phyloP scores from a whole-genome alignment of 805 yeast genomes.

The Saturnispora galanensis region DNA sequence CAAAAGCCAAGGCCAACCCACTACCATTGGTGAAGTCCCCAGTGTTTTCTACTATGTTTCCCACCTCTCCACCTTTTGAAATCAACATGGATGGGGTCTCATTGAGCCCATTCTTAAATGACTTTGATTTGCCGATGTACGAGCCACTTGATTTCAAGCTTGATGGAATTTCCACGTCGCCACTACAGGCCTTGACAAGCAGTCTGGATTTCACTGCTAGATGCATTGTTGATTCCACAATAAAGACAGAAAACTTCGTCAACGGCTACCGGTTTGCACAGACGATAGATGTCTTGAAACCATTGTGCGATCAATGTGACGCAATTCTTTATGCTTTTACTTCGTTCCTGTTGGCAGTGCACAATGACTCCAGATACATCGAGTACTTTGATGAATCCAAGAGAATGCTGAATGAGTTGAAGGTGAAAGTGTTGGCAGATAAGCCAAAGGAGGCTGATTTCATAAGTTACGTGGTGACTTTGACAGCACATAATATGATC shows the following conservation, averaged over 20 bases:
- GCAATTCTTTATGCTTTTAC: slow-evolving; percentile 13
- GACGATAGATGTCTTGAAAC: slow-evolving; percentile 8
- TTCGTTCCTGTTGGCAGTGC: slow-evolving; percentile 11
- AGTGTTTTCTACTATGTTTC: too few species aligned
- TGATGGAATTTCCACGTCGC: not conserved
- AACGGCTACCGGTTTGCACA: slow-evolving; percentile 11
- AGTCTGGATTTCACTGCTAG: slow-evolving; percentile 9
- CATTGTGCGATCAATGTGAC: slow-evolving; percentile 8
- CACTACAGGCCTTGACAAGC: not conserved
- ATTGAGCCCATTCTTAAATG: not conserved
- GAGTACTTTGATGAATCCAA: slow-evolving; percentile 10
- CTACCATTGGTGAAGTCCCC: too few species aligned
- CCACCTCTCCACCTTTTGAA: not conserved
- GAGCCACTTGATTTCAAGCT: slow-evolving; percentile 1
- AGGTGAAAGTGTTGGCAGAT: not conserved
- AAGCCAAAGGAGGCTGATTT: slow-evolving; percentile 8
- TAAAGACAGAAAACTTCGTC: not conserved
- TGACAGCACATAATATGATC: slow-evolving; percentile 15
- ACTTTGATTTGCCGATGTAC: not conserved
- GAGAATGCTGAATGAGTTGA: not conserved
- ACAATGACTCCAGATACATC: slow-evolving; percentile 5
- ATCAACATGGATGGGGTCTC: not conserved
- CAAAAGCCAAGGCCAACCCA: not conserved
- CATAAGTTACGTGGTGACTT: slow-evolving; percentile 11
- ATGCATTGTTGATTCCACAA: slow-evolving; percentile 6